Evolutionary conservation across 176 grass and related monocot genomes (phyloP).

Genomic region (Lolium multiflorum): DNA sequence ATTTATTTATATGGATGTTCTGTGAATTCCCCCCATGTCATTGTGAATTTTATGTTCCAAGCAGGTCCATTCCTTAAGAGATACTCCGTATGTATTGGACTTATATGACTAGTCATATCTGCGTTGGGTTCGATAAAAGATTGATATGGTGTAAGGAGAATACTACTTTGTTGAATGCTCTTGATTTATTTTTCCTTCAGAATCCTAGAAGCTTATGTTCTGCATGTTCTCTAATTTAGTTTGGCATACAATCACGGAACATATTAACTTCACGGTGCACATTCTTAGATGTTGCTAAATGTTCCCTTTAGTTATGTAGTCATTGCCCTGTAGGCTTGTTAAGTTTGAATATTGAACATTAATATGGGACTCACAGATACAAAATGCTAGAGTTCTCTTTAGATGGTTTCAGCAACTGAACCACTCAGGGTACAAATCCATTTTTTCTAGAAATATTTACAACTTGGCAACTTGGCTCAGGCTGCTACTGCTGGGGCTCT

Average conservation of each 20-base stretch:
- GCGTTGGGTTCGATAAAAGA: not conserved
- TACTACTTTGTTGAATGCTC: not conserved
- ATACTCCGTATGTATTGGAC: not conserved
- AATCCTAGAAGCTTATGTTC: constrained; percentile 12
- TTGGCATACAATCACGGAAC: not conserved
- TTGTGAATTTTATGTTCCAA: too few species aligned
- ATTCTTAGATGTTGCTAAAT: constrained; percentile 27
- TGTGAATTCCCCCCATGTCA: not conserved
- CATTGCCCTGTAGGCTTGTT: constrained; percentile 28
- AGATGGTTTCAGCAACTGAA: constrained; percentile 72
- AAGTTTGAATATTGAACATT: constrained; percentile 77
- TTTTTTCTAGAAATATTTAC: constrained; percentile 53
- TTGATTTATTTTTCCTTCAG: not conserved
- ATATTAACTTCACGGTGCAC: constrained; percentile 20
- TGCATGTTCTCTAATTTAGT: constrained; percentile 7
- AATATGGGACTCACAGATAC: constrained; percentile 84
- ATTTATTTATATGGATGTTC: not conserved
- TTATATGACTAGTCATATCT: not conserved
- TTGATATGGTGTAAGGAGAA: not conserved
- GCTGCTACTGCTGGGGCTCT: not conserved
- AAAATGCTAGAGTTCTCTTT: constrained; percentile 76
- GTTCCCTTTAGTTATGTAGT: constrained; percentile 31
- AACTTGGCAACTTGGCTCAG: constrained; percentile 44
- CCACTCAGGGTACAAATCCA: constrained; percentile 67
- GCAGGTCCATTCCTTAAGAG: too few species aligned